Conservation (phyloP, 768 basidiomycete genomes). For the Suillus weaverae region DNA sequence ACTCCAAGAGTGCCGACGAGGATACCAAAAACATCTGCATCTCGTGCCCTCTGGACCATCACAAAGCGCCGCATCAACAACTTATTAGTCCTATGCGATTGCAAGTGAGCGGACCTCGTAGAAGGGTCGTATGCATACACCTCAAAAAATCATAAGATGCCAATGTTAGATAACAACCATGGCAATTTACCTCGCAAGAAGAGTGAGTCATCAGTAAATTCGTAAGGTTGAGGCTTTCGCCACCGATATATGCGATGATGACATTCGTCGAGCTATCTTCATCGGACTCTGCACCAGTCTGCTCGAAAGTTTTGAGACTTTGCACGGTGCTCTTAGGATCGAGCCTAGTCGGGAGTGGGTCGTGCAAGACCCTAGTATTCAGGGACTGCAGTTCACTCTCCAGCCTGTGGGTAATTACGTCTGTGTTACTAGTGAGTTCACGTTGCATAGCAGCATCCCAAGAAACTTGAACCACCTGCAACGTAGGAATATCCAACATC, state of each 20-base stretch:
- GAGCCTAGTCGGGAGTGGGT: slow-evolving; percentile 30
- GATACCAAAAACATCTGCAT: slow-evolving; percentile 93
- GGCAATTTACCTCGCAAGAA: slow-evolving; percentile 49
- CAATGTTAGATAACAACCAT: background rate
- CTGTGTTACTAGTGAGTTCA: background rate
- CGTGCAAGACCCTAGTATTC: slow-evolving; percentile 36
- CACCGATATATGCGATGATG: slow-evolving; percentile 65
- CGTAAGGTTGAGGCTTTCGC: slow-evolving; percentile 75
- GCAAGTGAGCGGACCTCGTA: slow-evolving; percentile 45
- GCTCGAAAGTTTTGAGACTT: background rate
- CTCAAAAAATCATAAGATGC: slow-evolving; percentile 36
- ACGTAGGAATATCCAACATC: slow-evolving; percentile 78
- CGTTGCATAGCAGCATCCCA: background rate
- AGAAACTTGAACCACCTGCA: slow-evolving; percentile 44
- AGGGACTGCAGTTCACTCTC: background rate
- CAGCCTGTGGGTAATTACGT: background rate
- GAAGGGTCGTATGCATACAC: slow-evolving; percentile 76
- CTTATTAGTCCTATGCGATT: slow-evolving; percentile 72
- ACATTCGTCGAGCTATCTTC: background rate
- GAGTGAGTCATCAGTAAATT: slow-evolving; percentile 87
- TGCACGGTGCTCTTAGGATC: slow-evolving; percentile 13
- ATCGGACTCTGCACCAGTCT: background rate
- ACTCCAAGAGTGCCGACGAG: slow-evolving; percentile 94
- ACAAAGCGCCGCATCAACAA: slow-evolving; percentile 91
- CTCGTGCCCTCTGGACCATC: slow-evolving; percentile 80